Percentiles rank a stretch among this genome's conserved stretches.
phyloP scores from a whole-genome alignment of 2,329 filamentous ascomycete species.

The Zarea fungicola region DNA sequence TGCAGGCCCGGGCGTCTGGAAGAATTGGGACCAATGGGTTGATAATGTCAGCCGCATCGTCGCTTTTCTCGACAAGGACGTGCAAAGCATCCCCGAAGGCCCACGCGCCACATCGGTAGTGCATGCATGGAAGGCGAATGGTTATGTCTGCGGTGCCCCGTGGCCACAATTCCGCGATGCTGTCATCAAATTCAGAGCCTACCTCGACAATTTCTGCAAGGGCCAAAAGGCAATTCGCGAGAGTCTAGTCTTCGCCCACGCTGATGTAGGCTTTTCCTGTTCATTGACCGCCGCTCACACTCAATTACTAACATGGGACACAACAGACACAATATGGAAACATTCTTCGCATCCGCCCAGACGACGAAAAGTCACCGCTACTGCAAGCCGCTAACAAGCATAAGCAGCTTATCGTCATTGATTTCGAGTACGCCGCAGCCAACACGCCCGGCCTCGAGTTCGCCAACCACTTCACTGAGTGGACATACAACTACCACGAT shows the following conservation, averaged over 20 bases:
- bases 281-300: neutral
- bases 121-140: constrained; percentile 60
- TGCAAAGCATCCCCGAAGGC: constrained; percentile 36
- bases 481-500: constrained; percentile 97
- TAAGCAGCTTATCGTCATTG: constrained; percentile 94
- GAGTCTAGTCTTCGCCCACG: constrained; percentile 89
- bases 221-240: constrained; percentile 61
- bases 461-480: constrained; percentile 96
- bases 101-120: constrained; percentile 23
- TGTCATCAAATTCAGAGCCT: constrained; percentile 71
- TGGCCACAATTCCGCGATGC: constrained; percentile 73
- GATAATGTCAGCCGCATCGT: constrained; percentile 58
- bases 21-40: constrained; percentile 93
- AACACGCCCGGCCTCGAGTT: constrained; percentile 87
- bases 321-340: constrained; percentile 93
- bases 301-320: neutral
- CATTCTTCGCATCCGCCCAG: constrained; percentile 68
- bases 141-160: constrained; percentile 75
- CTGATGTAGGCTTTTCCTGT: constrained; percentile 82
- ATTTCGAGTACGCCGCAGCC: constrained; percentile 94
- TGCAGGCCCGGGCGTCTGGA: constrained; percentile 77
- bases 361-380: constrained; percentile 75
- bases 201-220: constrained; percentile 69
- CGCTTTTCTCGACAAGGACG: constrained; percentile 52
- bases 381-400: constrained; percentile 87